Conservation (phyloP, 495 filamentous ascomycete genomes). For the Hyphodiscus hymeniophilus region DNA sequence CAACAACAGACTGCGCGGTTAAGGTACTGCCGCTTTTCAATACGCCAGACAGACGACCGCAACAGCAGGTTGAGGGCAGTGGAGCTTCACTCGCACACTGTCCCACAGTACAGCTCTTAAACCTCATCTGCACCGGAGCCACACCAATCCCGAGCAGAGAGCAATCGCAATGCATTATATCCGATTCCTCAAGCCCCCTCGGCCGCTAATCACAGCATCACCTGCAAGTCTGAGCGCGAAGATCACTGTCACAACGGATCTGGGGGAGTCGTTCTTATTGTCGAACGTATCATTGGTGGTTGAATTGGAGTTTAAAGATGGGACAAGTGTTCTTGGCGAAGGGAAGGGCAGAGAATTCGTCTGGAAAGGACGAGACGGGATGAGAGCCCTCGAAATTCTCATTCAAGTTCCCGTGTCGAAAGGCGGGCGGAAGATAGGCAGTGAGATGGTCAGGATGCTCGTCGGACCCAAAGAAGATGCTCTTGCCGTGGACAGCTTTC, state of each 20-base stretch:
- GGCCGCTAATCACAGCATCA: slow-evolving; percentile 18
- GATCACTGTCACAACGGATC: slow-evolving; percentile 81
- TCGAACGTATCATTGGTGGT: slow-evolving; percentile 49
- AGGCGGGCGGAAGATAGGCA: background rate
- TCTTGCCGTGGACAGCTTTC: slow-evolving; percentile 29
- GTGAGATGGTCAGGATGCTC: slow-evolving; percentile 8
- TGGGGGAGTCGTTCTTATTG: slow-evolving; percentile 78
- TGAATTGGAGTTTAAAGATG: slow-evolving; percentile 15
- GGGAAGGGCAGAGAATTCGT: slow-evolving; percentile 29
- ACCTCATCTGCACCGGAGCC: background rate
- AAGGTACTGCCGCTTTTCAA: no score
- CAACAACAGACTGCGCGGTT: no score
- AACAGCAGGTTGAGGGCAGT: no score
- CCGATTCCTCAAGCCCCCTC: slow-evolving; percentile 62
- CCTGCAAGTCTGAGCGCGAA: slow-evolving; percentile 30
- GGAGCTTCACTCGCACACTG: background rate
- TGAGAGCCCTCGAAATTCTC: slow-evolving; percentile 18
- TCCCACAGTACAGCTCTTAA: background rate
- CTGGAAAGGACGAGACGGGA: slow-evolving; percentile 36
- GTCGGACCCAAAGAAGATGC: slow-evolving; percentile 11
- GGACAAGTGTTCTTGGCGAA: slow-evolving; percentile 40
- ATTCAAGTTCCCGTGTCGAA: slow-evolving; percentile 2
- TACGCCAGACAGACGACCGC: no score
- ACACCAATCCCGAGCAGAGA: background rate
- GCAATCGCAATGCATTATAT: slow-evolving; percentile 57